Conservation (phyloP, 2,329 filamentous ascomycete species). For the Didymella pomorum region DNA sequence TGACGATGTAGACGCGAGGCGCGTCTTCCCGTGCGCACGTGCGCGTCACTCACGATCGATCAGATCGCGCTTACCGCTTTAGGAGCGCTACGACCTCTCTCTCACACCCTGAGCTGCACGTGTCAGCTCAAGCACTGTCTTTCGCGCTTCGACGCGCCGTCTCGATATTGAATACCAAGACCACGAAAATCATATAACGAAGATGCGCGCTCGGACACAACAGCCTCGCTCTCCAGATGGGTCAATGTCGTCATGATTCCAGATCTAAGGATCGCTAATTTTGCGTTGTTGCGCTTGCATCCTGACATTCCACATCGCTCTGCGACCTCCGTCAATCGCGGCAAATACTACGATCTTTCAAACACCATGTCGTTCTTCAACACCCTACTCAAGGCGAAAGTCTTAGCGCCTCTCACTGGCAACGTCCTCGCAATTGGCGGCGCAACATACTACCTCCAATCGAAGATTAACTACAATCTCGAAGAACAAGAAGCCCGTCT, state of each 20-base stretch:
- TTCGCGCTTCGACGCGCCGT: neutral
- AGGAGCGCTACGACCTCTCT: neutral
- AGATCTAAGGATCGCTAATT: neutral
- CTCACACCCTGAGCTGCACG: neutral
- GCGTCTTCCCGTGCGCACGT: constrained; percentile 46
- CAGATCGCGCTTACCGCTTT: constrained; percentile 14
- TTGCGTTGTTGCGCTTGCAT: too few relatives aligned
- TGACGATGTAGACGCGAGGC: constrained; percentile 26
- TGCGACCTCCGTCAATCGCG: too few relatives aligned
- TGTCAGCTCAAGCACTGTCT: neutral
- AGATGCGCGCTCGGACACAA: neutral
- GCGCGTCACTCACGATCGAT: constrained; percentile 42
- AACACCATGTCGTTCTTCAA: constrained; percentile 20
- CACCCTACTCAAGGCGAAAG: constrained; percentile 9
- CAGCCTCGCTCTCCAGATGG: neutral
- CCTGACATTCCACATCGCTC: too few relatives aligned
- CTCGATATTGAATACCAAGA: neutral
- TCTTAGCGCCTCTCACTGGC: constrained; percentile 23
- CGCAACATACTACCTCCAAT: constrained; percentile 38
- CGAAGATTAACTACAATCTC: constrained; percentile 54
- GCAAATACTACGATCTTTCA: too few relatives aligned
- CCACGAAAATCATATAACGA: neutral
- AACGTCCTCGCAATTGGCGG: constrained; percentile 32
- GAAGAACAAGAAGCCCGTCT: constrained; percentile 59
- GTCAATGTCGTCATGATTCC: constrained; percentile 20